phyloP scores from a whole-genome alignment of 2,329 filamentous ascomycete genomes.

The Diaporthe citrichinensis region DNA sequence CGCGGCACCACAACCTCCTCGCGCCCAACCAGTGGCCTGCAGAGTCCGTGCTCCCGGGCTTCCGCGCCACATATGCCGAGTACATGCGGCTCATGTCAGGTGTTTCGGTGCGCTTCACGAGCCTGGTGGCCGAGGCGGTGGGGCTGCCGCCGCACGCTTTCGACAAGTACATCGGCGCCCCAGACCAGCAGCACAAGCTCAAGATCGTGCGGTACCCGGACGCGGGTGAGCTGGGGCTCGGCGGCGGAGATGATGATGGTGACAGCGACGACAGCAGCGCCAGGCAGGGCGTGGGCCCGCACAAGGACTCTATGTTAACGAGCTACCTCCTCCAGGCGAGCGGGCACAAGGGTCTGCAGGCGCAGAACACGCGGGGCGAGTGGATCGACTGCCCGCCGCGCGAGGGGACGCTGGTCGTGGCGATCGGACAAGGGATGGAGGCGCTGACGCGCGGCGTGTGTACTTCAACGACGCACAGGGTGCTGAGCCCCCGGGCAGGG shows the following conservation, averaged over 20 bases:
- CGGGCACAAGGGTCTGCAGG: constrained; percentile 82
- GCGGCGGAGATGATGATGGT: constrained; percentile 55
- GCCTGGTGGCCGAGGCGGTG: constrained; percentile 87
- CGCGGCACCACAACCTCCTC: constrained; percentile 81
- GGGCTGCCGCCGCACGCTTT: constrained; percentile 79
- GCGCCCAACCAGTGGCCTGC: constrained; percentile 88
- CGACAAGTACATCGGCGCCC: constrained; percentile 80
- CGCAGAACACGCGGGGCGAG: constrained; percentile 81
- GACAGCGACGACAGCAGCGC: constrained; percentile 89
- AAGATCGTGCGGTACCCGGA: constrained; percentile 93
- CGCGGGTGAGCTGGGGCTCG: constrained; percentile 68
- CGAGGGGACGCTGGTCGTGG: constrained; percentile 84
- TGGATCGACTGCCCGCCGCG: constrained; percentile 90
- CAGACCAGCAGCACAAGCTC: constrained; percentile 84
- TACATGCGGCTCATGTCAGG: constrained; percentile 84
- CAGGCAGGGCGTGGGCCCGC: constrained; percentile 79
- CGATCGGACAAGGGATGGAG: constrained; percentile 89
- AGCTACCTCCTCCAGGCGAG: constrained; percentile 87
- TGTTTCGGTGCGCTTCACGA: constrained; percentile 81
- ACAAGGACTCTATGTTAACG: constrained; percentile 87
- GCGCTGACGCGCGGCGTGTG: constrained; percentile 88
- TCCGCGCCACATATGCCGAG: constrained; percentile 77
- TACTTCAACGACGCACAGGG: constrained; percentile 85
- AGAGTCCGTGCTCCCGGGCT: constrained; percentile 71
- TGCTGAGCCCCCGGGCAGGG: constrained; percentile 80